A percentile compares a stretch with the other conserved stretches of the same genome.
These are phyloP conservation scores for Yamadazyma endophytica DNA, from an alignment of 805 yeast genomes.

Conservation along the genomic window DNA sequence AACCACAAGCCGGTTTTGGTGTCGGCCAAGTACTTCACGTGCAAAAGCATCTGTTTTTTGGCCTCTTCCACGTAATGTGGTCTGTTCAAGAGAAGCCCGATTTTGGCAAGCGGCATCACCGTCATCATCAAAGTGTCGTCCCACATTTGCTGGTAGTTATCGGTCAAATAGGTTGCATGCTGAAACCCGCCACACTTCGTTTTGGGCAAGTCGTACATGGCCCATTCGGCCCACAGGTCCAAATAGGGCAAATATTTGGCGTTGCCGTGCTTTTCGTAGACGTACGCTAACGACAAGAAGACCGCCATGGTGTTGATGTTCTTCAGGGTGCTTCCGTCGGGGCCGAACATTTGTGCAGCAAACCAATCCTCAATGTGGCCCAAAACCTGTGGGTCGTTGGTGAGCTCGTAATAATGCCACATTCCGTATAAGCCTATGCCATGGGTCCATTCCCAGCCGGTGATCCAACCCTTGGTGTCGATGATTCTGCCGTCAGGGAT, in stretches of 20 bases:
- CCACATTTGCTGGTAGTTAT: constrained; percentile 25
- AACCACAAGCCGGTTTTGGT: constrained; percentile 27
- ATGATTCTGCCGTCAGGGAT: constrained; percentile 28
- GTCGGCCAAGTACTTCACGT: constrained; percentile 26
- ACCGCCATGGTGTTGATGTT: constrained; percentile 34
- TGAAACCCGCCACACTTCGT: constrained; percentile 33
- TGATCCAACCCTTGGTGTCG: constrained; percentile 34
- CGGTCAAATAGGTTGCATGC: constrained; percentile 27
- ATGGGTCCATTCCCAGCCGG: constrained; percentile 40
- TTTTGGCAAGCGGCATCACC: constrained; percentile 31
- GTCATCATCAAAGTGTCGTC: constrained; percentile 33
- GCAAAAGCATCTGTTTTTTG: constrained; percentile 28
- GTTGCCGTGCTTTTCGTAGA: constrained; percentile 19
- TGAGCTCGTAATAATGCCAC: constrained; percentile 30
- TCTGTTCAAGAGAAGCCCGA: constrained; percentile 21
- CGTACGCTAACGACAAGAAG: constrained; percentile 25
- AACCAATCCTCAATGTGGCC: constrained; percentile 24
- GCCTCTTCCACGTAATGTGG: constrained; percentile 31
- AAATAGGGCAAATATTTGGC: constrained; percentile 20
- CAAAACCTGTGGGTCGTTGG: constrained; percentile 18
- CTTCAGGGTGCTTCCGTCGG: constrained; percentile 27
- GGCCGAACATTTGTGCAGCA: constrained; percentile 20
- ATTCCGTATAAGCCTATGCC: constrained; percentile 35
- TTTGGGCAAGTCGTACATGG: constrained; percentile 21
- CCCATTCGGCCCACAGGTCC: constrained; percentile 34